Percentiles rank a stretch among this genome's conserved stretches.
Conservation (phyloP, 176 grass and related monocot species). For the Neostapfia colusana region DNA sequence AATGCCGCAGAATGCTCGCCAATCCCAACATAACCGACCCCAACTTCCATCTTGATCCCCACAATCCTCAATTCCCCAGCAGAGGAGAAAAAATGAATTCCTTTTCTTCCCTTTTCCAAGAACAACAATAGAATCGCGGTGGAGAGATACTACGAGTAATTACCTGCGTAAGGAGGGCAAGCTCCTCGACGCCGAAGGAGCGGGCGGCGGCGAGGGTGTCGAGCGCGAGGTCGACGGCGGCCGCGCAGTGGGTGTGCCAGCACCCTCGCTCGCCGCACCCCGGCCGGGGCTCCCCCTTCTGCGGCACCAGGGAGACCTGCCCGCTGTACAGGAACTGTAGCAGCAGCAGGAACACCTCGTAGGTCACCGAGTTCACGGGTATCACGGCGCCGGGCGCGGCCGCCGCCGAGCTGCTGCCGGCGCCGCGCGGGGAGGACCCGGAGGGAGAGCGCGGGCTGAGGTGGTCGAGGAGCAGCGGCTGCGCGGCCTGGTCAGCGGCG, state of each 20-base stretch:
- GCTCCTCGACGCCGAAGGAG: conserved; percentile 92
- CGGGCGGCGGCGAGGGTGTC: conserved; percentile 82
- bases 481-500: conserved; percentile 39
- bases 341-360: conserved; percentile 95
- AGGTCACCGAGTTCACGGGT: conserved; percentile 85
- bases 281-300: conserved; percentile 85
- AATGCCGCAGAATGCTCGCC: conserved; percentile 62
- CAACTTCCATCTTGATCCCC: conserved; percentile 54
- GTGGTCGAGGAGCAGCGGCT: conserved; percentile 45
- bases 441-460: conserved; percentile 71
- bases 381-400: conserved; percentile 48
- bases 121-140: neutral
- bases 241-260: conserved; percentile 98
- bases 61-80: conserved; percentile 30
- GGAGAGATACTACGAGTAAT: too few relatives aligned
- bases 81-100: neutral
- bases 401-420: neutral
- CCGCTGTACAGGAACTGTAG: conserved; percentile 99
- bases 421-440: conserved; percentile 56
- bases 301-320: conserved; percentile 92
- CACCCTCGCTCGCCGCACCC: conserved; percentile 85
- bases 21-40: conserved; percentile 62
- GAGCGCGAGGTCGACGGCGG: conserved; percentile 96
- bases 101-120: neutral
- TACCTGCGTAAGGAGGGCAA: conserved; percentile 89